Base-by-base conservation (phyloP, 2,329 filamentous ascomycete species). In the Elsinoe fawcettii region DNA sequence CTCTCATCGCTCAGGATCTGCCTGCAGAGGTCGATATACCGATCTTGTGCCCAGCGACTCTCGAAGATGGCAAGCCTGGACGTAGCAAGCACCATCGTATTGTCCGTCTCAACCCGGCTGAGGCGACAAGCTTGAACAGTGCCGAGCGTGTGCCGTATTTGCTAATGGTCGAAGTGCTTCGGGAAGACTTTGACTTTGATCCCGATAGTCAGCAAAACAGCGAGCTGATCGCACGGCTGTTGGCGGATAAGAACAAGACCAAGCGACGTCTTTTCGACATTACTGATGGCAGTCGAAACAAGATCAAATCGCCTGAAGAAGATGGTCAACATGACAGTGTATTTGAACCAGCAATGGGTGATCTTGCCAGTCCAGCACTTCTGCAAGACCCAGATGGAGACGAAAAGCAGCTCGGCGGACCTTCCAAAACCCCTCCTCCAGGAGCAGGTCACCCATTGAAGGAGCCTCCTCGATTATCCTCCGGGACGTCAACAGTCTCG, bases 111-210 rank as follows among this genome's bases (percentile, higher is more conserved):
- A 93, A 91, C 66, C 89, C 88, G 5, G 87, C 87, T 1, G 88
- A 93, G 70, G 85, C 88, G 5, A 92, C 88, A 0, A 89, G 91
- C 56, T 74, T 93, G 54, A 93, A 93, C 70, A 93, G 88, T 68
- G 88, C 88, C 3, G 88, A 93, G 69, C 87, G 90, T 67, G 88
- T 93, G 44, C 88, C 88, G 1, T 93, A 90, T 70, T 72, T 93
- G 51, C 77, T 93, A 25, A 91, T 93, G 87, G 82, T 92, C 2
- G 88, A 93, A 67, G 84, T 93, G 20, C 73, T 93, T 49, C 77
- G 85, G 22, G 88, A 92, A 62, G 88, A 93, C 65, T 92, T 93
- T 66, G 85, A 85, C 32, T 93, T 93, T 64, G 85, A 92, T 63
- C 87, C 88, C 0, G 82, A 86, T 30, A 85, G 83, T 0, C 75